Conservation (phyloP, 768 basidiomycete species). For the Rhizopogon vinicolor region DNA sequence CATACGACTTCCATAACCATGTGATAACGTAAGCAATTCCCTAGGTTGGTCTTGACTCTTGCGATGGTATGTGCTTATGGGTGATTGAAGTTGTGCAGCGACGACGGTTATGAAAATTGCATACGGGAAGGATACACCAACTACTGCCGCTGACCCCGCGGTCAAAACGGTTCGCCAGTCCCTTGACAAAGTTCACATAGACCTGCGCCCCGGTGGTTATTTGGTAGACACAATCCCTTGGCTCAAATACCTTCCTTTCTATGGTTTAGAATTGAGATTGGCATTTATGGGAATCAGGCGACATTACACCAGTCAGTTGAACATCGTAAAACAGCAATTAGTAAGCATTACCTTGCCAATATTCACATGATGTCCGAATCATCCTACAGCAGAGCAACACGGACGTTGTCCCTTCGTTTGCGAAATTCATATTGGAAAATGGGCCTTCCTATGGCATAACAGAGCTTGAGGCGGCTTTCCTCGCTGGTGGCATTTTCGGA, state of each 20-base stretch:
- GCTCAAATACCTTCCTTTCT: constrained; percentile 45
- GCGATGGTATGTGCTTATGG: no score
- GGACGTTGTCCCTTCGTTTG: constrained; percentile 30
- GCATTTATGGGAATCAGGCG: constrained; percentile 29
- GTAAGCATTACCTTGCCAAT: constrained; percentile 16
- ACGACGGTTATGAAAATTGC: constrained; percentile 5
- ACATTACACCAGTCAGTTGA: constrained; percentile 24
- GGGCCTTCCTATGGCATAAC: constrained; percentile 43
- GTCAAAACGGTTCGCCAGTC: constrained; percentile 13
- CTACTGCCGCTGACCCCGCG: constrained; percentile 1
- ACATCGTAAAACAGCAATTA: constrained; percentile 35
- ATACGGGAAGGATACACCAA: constrained; percentile 8
- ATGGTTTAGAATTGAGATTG: constrained; percentile 44
- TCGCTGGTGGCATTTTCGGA: constrained; percentile 54
- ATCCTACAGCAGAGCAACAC: background rate
- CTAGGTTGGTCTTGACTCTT: background rate
- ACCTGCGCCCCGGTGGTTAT: constrained; percentile 20
- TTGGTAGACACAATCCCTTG: constrained; percentile 24
- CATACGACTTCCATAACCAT: constrained; percentile 21
- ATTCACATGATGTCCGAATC: background rate
- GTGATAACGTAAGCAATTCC: constrained; percentile 23
- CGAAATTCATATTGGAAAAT: constrained; percentile 45
- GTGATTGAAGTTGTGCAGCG: constrained; percentile 3
- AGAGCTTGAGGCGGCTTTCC: constrained; percentile 47
- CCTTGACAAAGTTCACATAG: constrained; percentile 16